Evolutionary conservation across 345 rosid species (phyloP).

Genomic region (Citrus australasica): DNA sequence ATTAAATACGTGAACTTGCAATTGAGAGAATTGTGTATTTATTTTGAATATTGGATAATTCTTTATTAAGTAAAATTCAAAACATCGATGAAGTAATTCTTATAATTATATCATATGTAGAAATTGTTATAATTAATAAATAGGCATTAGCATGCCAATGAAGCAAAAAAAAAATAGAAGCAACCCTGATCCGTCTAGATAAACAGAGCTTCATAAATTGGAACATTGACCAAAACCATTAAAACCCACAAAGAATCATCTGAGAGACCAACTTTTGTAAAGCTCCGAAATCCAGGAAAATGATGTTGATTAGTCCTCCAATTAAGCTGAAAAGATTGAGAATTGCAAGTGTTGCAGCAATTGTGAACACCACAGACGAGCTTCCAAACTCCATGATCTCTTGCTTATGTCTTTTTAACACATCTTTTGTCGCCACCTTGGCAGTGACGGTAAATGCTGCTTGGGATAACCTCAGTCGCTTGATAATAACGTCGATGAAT

Average conservation of each 20-base stretch:
- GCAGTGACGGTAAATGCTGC: slow-evolving; percentile 32
- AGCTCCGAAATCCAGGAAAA: background rate
- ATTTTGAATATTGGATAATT: no score
- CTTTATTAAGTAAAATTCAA: no score
- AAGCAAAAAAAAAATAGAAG: slow-evolving; percentile 21
- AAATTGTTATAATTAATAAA: background rate
- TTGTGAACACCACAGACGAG: slow-evolving; percentile 29
- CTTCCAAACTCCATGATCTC: slow-evolving; percentile 43
- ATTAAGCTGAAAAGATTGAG: slow-evolving; percentile 26
- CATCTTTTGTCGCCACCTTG: slow-evolving; percentile 35
- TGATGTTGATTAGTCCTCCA: background rate
- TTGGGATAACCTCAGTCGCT: slow-evolving; percentile 27
- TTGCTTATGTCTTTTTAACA: slow-evolving; percentile 24
- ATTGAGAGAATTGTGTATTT: no score
- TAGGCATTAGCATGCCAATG: slow-evolving; percentile 20
- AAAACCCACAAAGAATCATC: slow-evolving; percentile 23
- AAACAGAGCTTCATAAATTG: slow-evolving; percentile 33
- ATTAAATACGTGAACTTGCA: no score
- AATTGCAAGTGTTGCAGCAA: slow-evolving; percentile 33
- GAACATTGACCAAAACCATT: slow-evolving; percentile 25
- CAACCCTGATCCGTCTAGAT: slow-evolving; percentile 31
- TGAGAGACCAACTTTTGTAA: slow-evolving; percentile 12
- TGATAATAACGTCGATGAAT: slow-evolving; percentile 13
- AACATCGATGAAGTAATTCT: no score
- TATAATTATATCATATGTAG: no score